These are phyloP conservation scores for Rhodamnia argentea DNA, from an alignment of 345 rosid species.

Conservation along the genomic window DNA sequence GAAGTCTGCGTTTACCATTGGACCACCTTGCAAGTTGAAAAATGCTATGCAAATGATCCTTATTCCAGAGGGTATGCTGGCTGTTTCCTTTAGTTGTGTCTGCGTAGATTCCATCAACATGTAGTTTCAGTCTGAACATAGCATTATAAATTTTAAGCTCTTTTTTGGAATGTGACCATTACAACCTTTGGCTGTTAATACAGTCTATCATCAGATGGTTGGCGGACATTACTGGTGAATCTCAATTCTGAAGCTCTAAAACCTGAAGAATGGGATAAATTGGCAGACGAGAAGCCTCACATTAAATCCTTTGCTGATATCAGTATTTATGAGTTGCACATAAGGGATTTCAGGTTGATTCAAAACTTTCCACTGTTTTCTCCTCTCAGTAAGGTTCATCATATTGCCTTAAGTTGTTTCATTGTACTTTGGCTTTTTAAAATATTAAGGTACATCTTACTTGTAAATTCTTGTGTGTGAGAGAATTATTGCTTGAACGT, in stretches of 20 bases:
- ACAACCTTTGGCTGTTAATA: conserved; percentile 14
- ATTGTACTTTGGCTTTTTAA: not conserved
- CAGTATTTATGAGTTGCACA: conserved; percentile 89
- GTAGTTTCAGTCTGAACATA: conserved; percentile 7
- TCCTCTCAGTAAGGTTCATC: not conserved
- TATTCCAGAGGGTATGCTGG: conserved; percentile 80
- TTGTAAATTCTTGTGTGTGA: not conserved
- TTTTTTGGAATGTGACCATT: conserved; percentile 1
- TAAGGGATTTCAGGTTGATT: conserved; percentile 83
- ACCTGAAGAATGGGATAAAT: conserved; percentile 75
- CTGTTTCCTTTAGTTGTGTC: conserved; percentile 6
- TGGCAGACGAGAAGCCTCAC: conserved; percentile 59
- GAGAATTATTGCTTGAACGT: not conserved
- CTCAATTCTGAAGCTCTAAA: conserved; percentile 47
- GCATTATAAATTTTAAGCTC: not conserved
- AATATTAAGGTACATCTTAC: not conserved
- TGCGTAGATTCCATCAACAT: conserved; percentile 2
- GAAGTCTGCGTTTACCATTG: conserved; percentile 79
- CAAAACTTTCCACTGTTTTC: not conserved
- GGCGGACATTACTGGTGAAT: conserved; percentile 65
- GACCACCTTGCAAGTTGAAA: conserved; percentile 60
- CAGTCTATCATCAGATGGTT: conserved; percentile 88
- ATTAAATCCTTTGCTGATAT: conserved; percentile 56
- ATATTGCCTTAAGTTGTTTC: not conserved
- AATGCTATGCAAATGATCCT: conserved; percentile 90